Base-by-base conservation (phyloP, 768 basidiomycete species). In the Leccinellum luteum region DNA sequence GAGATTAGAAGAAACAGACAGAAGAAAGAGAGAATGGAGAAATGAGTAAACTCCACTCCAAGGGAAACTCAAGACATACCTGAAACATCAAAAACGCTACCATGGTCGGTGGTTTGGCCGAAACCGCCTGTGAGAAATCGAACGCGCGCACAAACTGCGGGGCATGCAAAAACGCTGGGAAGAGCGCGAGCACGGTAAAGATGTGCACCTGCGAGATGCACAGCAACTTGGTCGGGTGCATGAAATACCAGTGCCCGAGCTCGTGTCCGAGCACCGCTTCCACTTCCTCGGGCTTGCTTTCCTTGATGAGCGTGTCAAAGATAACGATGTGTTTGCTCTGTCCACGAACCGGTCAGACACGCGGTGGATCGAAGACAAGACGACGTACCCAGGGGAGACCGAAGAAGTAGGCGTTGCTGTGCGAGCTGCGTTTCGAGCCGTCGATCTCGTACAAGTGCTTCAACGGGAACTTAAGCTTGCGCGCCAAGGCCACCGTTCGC, bases 361-460 rank as follows among this genome's bases (percentile, higher is more conserved):
- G 19, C 27, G 17, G 23, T 10, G 17, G 2, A 51, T 6, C 17
- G n/a, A 14, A 17, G 17, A 48, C 48, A 6, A 17, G 14, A 35
- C 17, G 10, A 30, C 79, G 43, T 51, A 92, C 92, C 89, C 94
- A 95, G 1, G 95, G 96, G 13, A 98, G 82, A 57, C 96, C 96
- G 62, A 94, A 98, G 80, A 98, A 98, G 77, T 97, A 98, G n/a
- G 95, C 95, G 63, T 98, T 98, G 64, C 88, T 90, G 75, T 99
- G 96, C 3, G 92, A 89, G 73, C 89, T 92, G 49, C 96, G 85
- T 77, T 97, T 97, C 34, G 90, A 94, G 28, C 97, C 97, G 69
- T 98, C 95, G 64, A 98, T 98, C 71, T 97, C 94, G 71, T 96
- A 98, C 52, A 99, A 73, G 72, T 95, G 89, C 68, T 89, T 97